phyloP scores from a whole-genome alignment of 2,329 filamentous ascomycete species.

The Sphaerulina musiva region DNA sequence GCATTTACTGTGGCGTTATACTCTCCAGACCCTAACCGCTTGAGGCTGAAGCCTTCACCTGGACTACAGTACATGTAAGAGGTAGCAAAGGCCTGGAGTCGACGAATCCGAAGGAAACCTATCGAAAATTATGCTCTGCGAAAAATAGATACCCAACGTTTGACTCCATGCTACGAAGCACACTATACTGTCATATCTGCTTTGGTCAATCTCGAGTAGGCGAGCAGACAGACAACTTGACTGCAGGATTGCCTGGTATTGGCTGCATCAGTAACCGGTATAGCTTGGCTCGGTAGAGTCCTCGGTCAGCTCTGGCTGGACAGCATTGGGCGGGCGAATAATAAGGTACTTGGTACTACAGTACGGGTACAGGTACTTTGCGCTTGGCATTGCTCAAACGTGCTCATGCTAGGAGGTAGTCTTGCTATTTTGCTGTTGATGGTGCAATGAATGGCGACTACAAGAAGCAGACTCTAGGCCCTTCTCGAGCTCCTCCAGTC shows the following conservation, averaged over 20 bases:
- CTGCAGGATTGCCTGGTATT: background rate
- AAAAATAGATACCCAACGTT: too few relatives aligned
- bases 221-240: too few relatives aligned
- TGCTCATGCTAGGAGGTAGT: constrained; percentile 1
- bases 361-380: too few relatives aligned
- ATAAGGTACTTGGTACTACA: too few relatives aligned
- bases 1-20: background rate
- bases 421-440: background rate
- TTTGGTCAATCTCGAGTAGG: too few relatives aligned
- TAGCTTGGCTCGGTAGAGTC: background rate
- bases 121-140: too few relatives aligned
- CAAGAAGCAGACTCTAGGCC: background rate
- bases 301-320: background rate
- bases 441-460: background rate
- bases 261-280: background rate
- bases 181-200: too few relatives aligned
- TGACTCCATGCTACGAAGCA: too few relatives aligned
- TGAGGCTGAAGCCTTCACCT: background rate
- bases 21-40: background rate
- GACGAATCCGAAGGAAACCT: too few relatives aligned
- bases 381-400: constrained; percentile 7
- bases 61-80: too few relatives aligned
- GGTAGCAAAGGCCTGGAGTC: too few relatives aligned
- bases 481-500: too few relatives aligned
- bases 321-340: background rate